Percentiles rank a stretch among this genome's conserved stretches.
Evolutionary conservation across 164 flowering plant genomes (phyloP).

Genomic region (Vitis amurensis): DNA sequence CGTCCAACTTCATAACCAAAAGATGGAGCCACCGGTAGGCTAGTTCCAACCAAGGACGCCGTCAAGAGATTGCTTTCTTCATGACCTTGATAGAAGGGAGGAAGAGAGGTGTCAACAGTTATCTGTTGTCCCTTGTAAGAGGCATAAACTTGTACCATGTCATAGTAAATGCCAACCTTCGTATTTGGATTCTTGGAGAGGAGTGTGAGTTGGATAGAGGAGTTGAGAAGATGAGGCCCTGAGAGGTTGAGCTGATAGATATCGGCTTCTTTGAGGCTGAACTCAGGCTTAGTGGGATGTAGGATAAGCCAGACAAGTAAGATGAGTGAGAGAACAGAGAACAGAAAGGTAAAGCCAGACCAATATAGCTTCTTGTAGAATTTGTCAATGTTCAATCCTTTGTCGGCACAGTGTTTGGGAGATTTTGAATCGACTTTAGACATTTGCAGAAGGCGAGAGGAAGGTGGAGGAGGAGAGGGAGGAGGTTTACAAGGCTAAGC

Average conservation of each 20-base stretch:
- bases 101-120: conserved; percentile 35
- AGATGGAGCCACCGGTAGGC: conserved; percentile 56
- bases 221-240: conserved; percentile 46
- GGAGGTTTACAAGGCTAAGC: conserved; percentile 24
- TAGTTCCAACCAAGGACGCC: conserved; percentile 38
- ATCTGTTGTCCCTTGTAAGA: conserved; percentile 62
- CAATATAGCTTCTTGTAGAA: conserved; percentile 44
- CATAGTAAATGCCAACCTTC: conserved; percentile 63
- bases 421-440: conserved; percentile 36
- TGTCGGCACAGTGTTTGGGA: conserved; percentile 61
- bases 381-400: conserved; percentile 21
- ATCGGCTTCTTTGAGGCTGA: conserved; percentile 46
- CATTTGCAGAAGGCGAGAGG: conserved; percentile 34
- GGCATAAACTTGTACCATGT: conserved; percentile 42
- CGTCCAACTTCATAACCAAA: conserved; percentile 51
- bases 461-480: conserved; percentile 11
- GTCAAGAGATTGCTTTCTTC: conserved; percentile 45
- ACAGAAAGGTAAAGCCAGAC: conserved; percentile 24
- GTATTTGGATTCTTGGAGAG: conserved; percentile 54
- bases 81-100: conserved; percentile 58
- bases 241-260: conserved; percentile 56
- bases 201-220: conserved; percentile 56
- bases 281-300: conserved; percentile 57
- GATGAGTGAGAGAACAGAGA: conserved; percentile 36
- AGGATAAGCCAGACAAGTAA: conserved; percentile 52